Evolutionary conservation across 176 grass and related monocot species (phyloP), one percentile per base, ranked within the genome.

Genomic region (Aegilops bicornis): DNA sequence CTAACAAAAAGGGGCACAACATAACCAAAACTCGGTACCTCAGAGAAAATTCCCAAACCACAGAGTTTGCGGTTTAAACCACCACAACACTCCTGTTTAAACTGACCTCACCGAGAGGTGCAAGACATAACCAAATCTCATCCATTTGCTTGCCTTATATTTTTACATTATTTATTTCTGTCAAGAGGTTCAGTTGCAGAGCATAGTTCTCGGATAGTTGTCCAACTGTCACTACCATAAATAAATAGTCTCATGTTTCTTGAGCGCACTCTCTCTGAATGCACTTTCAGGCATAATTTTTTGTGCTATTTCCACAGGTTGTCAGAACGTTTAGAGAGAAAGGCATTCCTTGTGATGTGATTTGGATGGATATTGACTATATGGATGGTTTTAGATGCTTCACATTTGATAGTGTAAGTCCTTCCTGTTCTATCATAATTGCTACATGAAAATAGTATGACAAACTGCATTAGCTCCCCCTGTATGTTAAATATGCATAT

Each of bases 341-440:
- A 88, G 64, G 84, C 33, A 98, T 98, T 89, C 96, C 96, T 79
- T 95, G 96, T 45, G 96, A 98, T 94, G 96, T 98, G 52, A 76
- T 98, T 82, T 98, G 96, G 96, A 98, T 98, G 96, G 96, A 98
- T 86, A 95, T 98, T 76, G 93, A 98, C 64, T 95, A 98, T 89
- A 98, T 98, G 96, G 79, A 98, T 86, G 96, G 96, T 84, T 98
- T 98, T 84, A 91, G 79, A 72, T 98, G 96, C 90, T 98, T 98
- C 72, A 98, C 91, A 6, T 95, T 95, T 89, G 93, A 98, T 85
- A 64, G 84, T 76, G 96, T 95, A 89, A 83, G 89, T 87, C 69
- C 10, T 42, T 85, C 74, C 17, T 27, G 1, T 67, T 83, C 4
- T 58, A 16, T 52, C 33, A 37, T 70, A 31, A 30, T 78, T 83